Conservation (phyloP, 108 stramenopile species). For the Asterionellopsis glacialis region DNA sequence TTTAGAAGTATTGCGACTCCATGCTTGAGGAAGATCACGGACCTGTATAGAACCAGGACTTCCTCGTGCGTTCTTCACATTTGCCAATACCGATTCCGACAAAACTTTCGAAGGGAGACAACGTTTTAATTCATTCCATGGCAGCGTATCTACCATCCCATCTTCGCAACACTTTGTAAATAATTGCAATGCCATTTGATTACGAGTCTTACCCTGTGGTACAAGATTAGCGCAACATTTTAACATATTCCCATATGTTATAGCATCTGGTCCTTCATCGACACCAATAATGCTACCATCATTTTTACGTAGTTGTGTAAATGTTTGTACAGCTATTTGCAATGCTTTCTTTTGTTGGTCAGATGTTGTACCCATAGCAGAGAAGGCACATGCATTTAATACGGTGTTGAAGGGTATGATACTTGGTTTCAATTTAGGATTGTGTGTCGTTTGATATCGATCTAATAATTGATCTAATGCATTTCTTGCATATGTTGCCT, state of each 20-base stretch:
- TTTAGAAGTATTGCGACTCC: conserved; percentile 30
- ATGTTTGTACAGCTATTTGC: conserved; percentile 44
- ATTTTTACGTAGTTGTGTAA: conserved; percentile 24
- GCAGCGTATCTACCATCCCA: conserved; percentile 54
- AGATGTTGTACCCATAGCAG: conserved; percentile 32
- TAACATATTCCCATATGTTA: conserved; percentile 61
- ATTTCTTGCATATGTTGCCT: conserved; percentile 30
- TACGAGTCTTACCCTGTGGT: conserved; percentile 40
- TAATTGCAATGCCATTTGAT: conserved; percentile 41
- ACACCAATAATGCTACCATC: conserved; percentile 4
- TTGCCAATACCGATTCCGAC: conserved; percentile 11
- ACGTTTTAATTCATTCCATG: conserved; percentile 55
- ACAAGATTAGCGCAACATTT: conserved; percentile 60
- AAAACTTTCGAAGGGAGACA: conserved; percentile 32
- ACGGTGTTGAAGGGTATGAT: conserved; percentile 58
- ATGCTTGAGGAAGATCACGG: conserved; percentile 37
- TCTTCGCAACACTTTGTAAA: conserved; percentile 46
- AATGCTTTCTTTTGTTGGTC: conserved; percentile 43
- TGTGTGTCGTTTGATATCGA: conserved; percentile 18
- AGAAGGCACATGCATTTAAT: conserved; percentile 68
- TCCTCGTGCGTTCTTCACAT: conserved; percentile 8
- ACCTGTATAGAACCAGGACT: conserved; percentile 14
- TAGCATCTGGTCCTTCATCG: conserved; percentile 38
- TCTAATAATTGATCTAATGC: conserved; percentile 39
- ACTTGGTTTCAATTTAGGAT: conserved; percentile 36